Evolutionary conservation across 306 rosid genomes (phyloP), one percentile per base, ranked within the genome.

Genomic region (Gynostemma pentaphyllum): DNA sequence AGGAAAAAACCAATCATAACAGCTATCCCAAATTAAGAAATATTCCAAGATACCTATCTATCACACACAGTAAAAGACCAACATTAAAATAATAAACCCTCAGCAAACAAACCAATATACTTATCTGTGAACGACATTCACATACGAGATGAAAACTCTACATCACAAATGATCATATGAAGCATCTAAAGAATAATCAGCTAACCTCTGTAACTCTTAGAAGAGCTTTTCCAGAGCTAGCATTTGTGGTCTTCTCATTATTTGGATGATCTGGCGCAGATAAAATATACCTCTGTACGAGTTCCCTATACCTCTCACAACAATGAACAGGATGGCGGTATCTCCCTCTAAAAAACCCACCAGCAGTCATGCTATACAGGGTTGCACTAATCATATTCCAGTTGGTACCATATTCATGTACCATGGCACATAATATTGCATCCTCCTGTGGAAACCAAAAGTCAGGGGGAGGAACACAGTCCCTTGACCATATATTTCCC

Each of bases 301-400:
- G 86, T 69, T 92, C 99, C 70, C 99, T 78, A 68, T 77, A 92
- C 70, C 99, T 86, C 82, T 92, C 99, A 70, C 99, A 88, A 64
- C 96, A 92, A 83, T 88, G 96, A 64, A 76, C 89, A 24, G 96
- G 94, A 88, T 88, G 99, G 37, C 96, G 96, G 76, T 84, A 88
- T 66, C 94, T 81, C 42, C 99, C 99, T 81, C 90, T 76, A 70
- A 84, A 86, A 67, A 79, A 77, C 45, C 99, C 99, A 60, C 99
- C 99, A 68, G 94, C 83, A 52, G 87, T 74, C 90, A 88, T 84
- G 34, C 94, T 78, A 68, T 86, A 82, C 42, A 92, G 85, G 12
- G 72, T 76, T 37, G 89, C 96, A 19, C 99, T 88, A 70, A 88
- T 95, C 80, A 92, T 75, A 68, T 82, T 80, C 99, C 99, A 92